Evolutionary conservation across 345 rosid species (phyloP).

Genomic region (Draba incana): DNA sequence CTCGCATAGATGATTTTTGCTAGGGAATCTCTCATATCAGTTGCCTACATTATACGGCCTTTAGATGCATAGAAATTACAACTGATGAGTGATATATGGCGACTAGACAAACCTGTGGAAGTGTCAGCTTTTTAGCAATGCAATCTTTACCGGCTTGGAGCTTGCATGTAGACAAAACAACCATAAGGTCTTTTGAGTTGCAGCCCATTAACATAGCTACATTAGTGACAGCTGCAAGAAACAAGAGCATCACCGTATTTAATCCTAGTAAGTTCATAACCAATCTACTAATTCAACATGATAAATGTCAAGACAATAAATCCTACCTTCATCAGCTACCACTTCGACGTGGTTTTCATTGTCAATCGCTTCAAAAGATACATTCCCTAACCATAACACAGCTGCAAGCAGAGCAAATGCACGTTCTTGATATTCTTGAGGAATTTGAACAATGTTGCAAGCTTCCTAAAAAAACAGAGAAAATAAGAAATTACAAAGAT

Average conservation of each 20-base stretch:
- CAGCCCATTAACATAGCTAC: conserved; percentile 79
- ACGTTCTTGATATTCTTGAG: conserved; percentile 72
- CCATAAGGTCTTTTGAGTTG: conserved; percentile 53
- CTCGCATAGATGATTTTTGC: conserved; percentile 79
- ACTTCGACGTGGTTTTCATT: conserved; percentile 83
- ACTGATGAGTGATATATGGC: background rate
- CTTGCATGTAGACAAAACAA: conserved; percentile 69
- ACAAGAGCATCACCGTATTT: conserved; percentile 19
- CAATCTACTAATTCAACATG: conserved; percentile 11
- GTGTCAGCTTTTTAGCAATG: conserved; percentile 67
- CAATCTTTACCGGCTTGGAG: conserved; percentile 70
- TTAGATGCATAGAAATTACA: background rate
- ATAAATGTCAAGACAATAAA: background rate
- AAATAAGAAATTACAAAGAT: background rate
- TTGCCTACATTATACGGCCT: conserved; percentile 56
- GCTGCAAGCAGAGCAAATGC: conserved; percentile 77
- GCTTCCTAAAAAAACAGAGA: conserved; percentile 58
- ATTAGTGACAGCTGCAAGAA: conserved; percentile 61
- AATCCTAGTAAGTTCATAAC: background rate
- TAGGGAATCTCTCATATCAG: conserved; percentile 75
- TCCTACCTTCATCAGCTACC: conserved; percentile 73
- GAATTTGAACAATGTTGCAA: conserved; percentile 63
- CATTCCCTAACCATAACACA: conserved; percentile 87
- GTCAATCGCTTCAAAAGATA: conserved; percentile 68
- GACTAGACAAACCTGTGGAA: conserved; percentile 64